Conservation (phyloP, 176 grass and related monocot genomes). For the Oryza meyeriana region DNA sequence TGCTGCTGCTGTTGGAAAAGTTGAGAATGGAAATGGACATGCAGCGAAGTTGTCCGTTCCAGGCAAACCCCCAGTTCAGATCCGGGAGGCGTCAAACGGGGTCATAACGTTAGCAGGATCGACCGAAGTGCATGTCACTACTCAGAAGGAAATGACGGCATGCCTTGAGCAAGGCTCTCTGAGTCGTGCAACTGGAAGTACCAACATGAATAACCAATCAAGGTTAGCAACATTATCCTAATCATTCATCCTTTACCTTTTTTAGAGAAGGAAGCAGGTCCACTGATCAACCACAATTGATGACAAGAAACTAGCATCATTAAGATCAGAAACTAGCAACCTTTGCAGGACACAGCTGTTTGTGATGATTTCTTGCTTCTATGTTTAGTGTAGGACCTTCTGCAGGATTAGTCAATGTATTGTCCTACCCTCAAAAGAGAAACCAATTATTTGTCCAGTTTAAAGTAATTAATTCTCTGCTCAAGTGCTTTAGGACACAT, state of each 20-base stretch:
- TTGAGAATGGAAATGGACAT: slow-evolving; percentile 69
- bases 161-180: slow-evolving; percentile 90
- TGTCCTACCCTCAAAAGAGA: not conserved
- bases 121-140: slow-evolving; percentile 76
- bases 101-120: slow-evolving; percentile 94
- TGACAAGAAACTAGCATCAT: not conserved
- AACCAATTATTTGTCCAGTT: not conserved
- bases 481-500: slow-evolving; percentile 5
- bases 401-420: not conserved
- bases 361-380: slow-evolving; percentile 9
- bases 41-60: slow-evolving; percentile 51
- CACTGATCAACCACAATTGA: not conserved
- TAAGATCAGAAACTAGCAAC: not conserved
- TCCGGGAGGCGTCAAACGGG: slow-evolving; percentile 92
- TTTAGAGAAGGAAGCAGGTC: slow-evolving; percentile 4
- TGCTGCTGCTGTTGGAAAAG: slow-evolving; percentile 39
- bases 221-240: slow-evolving; percentile 49
- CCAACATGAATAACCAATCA: slow-evolving; percentile 98
- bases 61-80: slow-evolving; percentile 88
- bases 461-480: not conserved
- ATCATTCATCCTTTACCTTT: not conserved
- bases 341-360: not conserved
- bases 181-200: slow-evolving; percentile 87
- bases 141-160: slow-evolving; percentile 84
- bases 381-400: slow-evolving; percentile 4